A percentile compares a stretch with the other conserved stretches of the same genome.
These are phyloP conservation scores for Globisporangium cederbergense DNA, from an alignment of 352 stramenopile genomes.

Conservation along the genomic window DNA sequence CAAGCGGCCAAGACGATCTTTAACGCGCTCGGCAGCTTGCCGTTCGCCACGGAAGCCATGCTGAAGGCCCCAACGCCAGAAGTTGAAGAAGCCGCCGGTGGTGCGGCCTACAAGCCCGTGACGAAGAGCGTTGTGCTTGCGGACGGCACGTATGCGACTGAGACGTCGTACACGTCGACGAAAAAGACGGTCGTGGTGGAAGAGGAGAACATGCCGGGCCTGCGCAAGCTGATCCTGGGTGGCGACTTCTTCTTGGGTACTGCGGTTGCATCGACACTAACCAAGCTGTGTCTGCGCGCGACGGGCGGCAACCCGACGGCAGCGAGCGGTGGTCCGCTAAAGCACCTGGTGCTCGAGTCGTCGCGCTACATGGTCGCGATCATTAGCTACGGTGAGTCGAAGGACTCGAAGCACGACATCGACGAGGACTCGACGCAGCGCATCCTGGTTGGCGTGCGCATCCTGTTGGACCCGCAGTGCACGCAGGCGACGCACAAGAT, in stretches of 20 bases:
- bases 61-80: conserved; percentile 34
- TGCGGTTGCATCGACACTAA: conserved; percentile 91
- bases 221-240: conserved; percentile 89
- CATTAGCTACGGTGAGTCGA: conserved; percentile 67
- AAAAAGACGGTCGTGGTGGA: conserved; percentile 42
- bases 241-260: conserved; percentile 98
- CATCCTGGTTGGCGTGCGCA: conserved; percentile 93
- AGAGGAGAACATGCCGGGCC: conserved; percentile 58
- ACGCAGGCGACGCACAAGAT: conserved; percentile 62
- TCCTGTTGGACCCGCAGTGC: conserved; percentile 91
- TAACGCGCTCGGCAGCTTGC: conserved; percentile 72
- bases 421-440: conserved; percentile 95
- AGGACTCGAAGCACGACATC: conserved; percentile 80
- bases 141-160: conserved; percentile 99
- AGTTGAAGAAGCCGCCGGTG: conserved; percentile 17
- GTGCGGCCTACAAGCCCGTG: conserved; percentile 83
- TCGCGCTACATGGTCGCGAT: conserved; percentile 75
- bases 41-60: conserved; percentile 58
- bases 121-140: conserved; percentile 98
- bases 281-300: conserved; percentile 95
- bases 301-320: conserved; percentile 53
- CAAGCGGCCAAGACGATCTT: conserved; percentile 87
- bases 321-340: conserved; percentile 42
- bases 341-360: conserved; percentile 69
- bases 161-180: conserved; percentile 87